These are phyloP conservation scores for Priceomyces haplophilus DNA, from an alignment of 805 yeast species.

Conservation along the genomic window DNA sequence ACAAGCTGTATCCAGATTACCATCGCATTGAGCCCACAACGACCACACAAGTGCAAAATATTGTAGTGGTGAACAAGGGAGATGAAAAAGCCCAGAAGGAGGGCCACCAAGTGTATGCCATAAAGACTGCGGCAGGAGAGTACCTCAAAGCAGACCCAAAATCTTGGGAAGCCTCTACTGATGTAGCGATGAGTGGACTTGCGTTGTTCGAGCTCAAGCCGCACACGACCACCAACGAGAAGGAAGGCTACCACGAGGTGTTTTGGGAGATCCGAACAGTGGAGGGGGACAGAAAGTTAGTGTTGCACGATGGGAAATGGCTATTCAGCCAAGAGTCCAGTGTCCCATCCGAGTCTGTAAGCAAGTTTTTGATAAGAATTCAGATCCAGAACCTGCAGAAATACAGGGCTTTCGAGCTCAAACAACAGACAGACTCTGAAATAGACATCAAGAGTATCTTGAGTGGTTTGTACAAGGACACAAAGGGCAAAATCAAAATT, in stretches of 20 bases:
- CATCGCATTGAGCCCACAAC: slow-evolving; percentile 4
- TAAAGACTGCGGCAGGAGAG: slow-evolving; percentile 1
- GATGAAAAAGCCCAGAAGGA: not conserved
- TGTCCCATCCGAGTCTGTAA: not conserved
- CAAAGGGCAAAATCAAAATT: slow-evolving; percentile 10
- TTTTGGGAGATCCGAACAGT: slow-evolving; percentile 1
- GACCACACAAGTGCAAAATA: slow-evolving; percentile 4
- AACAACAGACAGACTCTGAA: slow-evolving; percentile 1
- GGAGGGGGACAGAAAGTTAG: not conserved
- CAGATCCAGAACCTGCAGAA: slow-evolving; percentile 6
- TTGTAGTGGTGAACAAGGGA: not conserved
- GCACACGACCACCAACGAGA: not conserved
- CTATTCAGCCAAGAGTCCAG: not conserved
- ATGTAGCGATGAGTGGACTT: slow-evolving; percentile 2
- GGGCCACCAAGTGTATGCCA: not conserved
- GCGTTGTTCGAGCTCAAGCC: slow-evolving; percentile 1
- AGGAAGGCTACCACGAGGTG: not conserved
- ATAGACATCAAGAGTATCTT: slow-evolving; percentile 7
- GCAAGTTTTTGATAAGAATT: slow-evolving; percentile 3
- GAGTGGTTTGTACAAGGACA: slow-evolving; percentile 9
- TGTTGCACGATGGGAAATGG: not conserved
- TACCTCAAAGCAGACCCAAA: slow-evolving; percentile 3
- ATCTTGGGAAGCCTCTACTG: not conserved
- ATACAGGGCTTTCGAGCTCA: not conserved
- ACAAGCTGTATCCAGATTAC: not conserved